These are phyloP conservation scores for Kodamaea jinghongensis DNA, from an alignment of 805 yeast species.

Conservation along the genomic window DNA sequence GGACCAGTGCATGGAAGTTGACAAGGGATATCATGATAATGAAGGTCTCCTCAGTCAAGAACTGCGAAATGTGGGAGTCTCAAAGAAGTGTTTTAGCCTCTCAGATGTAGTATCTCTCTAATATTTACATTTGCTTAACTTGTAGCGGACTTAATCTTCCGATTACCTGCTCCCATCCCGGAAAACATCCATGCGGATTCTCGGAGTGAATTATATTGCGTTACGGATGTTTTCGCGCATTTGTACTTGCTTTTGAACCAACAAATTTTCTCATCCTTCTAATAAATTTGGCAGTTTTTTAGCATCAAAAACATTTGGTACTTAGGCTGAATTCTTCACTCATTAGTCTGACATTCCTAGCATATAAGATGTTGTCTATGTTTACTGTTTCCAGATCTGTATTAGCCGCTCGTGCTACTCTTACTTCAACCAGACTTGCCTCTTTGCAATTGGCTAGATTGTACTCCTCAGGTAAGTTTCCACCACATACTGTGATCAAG, in stretches of 20 bases:
- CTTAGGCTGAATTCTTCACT: too few relatives aligned
- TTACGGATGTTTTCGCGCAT: constrained; percentile 1
- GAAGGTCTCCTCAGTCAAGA: constrained; percentile 16
- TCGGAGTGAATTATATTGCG: constrained; percentile 1
- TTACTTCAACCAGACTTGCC: constrained; percentile 17
- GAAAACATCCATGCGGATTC: constrained; percentile 7
- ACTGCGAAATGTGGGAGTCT: constrained; percentile 1
- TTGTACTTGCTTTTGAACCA: constrained; percentile 3
- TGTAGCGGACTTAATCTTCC: constrained; percentile 5
- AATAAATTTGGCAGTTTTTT: too few relatives aligned
- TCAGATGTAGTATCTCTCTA: constrained; percentile 3
- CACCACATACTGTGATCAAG: constrained; percentile 81
- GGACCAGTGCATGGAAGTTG: constrained; percentile 37
- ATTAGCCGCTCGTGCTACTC: constrained; percentile 23
- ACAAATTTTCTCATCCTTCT: constrained; percentile 10
- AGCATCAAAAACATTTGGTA: too few relatives aligned
- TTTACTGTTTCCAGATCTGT: constrained; percentile 34
- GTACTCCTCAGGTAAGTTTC: constrained; percentile 53
- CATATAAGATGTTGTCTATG: constrained; percentile 31
- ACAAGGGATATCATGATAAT: constrained; percentile 29
- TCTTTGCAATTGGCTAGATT: constrained; percentile 36
- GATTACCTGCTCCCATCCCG: constrained; percentile 1
- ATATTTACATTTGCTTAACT: too few relatives aligned
- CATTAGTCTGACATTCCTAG: not conserved
- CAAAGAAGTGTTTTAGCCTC: constrained; percentile 5